Percentiles rank a stretch among this genome's conserved stretches.
Evolutionary conservation across 352 stramenopile genomes (phyloP).

Genomic region (Globisporangium iwayamae): DNA sequence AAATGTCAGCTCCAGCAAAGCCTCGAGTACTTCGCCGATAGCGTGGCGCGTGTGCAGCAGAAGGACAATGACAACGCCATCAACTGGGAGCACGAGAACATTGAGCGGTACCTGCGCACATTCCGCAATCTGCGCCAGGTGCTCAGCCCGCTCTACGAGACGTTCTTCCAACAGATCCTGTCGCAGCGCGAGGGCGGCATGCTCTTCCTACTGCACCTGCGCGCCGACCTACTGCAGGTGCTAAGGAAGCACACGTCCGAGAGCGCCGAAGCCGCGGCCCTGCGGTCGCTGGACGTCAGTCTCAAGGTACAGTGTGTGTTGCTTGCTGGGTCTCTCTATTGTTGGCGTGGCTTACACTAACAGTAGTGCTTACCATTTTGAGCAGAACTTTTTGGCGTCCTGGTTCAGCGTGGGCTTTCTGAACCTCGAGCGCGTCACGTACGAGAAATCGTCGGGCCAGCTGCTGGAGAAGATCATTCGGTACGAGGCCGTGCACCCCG

Average conservation of each 20-base stretch:
- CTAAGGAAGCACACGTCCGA: constrained; percentile 47
- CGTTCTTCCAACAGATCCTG: constrained; percentile 80
- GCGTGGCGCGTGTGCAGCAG: constrained; percentile 43
- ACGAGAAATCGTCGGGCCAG: constrained; percentile 87
- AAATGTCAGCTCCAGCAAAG: constrained; percentile 43
- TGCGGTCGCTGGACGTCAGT: constrained; percentile 69
- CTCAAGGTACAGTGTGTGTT: constrained; percentile 43
- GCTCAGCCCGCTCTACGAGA: constrained; percentile 70
- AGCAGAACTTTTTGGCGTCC: constrained; percentile 80
- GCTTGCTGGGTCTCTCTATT: too few species aligned
- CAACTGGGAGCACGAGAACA: constrained; percentile 65
- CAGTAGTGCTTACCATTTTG: neutral
- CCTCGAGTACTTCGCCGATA: constrained; percentile 51
- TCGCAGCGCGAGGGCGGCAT: constrained; percentile 79
- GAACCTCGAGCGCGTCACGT: constrained; percentile 90
- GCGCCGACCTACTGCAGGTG: constrained; percentile 62
- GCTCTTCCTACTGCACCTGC: constrained; percentile 79
- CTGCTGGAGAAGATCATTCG: constrained; percentile 95
- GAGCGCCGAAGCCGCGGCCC: constrained; percentile 37
- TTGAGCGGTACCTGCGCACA: constrained; percentile 74
- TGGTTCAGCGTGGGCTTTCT: constrained; percentile 94
- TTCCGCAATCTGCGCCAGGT: constrained; percentile 58
- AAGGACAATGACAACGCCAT: constrained; percentile 20
- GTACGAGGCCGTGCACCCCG: constrained; percentile 94
- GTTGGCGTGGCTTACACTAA: neutral